Evolutionary conservation across 2,329 filamentous ascomycete species (phyloP).

Genomic region (Mycogone perniciosa): DNA sequence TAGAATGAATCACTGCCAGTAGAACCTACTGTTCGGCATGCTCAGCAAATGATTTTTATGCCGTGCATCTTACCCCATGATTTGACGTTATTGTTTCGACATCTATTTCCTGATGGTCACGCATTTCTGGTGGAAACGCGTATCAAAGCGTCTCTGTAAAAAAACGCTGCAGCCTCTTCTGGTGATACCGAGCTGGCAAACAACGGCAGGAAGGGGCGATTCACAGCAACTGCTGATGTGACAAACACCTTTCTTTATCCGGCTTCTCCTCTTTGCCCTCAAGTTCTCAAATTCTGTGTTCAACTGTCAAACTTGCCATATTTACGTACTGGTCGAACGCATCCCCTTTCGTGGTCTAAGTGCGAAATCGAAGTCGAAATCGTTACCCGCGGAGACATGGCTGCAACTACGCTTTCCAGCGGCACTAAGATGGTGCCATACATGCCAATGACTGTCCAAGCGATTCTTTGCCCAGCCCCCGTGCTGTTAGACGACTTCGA

Average conservation of each 20-base stretch:
- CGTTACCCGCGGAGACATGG: conserved; percentile 3
- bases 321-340: no score
- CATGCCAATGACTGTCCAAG: conserved; percentile 20
- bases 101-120: background rate
- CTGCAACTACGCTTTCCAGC: conserved; percentile 10
- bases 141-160: background rate
- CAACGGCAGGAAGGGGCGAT: conserved; percentile 6
- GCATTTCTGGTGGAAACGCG: background rate
- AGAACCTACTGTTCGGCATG: no score
- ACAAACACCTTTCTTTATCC: background rate
- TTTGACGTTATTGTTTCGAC: no score
- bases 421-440: conserved; percentile 15
- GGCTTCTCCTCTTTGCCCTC: background rate
- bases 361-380: background rate
- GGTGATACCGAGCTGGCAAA: background rate
- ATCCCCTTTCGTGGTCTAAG: background rate
- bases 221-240: background rate
- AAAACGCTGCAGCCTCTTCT: background rate
- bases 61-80: no score
- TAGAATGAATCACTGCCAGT: no score
- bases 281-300: background rate
- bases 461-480: conserved; percentile 17
- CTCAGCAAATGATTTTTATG: no score
- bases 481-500: conserved; percentile 18
- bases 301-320: no score